Evolutionary conservation across 2,329 filamentous ascomycete genomes (phyloP).

Genomic region (Exophiala lecanii-corni): DNA sequence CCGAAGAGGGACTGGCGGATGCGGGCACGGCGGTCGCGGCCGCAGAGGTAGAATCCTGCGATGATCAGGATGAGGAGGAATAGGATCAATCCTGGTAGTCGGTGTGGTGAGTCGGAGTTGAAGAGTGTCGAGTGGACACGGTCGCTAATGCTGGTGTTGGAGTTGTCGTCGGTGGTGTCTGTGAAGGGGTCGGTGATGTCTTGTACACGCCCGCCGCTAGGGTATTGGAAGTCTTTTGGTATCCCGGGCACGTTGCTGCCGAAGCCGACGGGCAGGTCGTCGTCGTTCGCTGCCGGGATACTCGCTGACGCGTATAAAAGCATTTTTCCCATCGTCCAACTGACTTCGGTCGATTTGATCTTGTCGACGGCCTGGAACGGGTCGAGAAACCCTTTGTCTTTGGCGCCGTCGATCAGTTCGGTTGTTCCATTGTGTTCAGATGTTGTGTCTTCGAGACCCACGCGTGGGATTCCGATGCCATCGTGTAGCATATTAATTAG

Average conservation of each 20-base stretch:
- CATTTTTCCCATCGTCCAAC: constrained; percentile 97
- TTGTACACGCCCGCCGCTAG: constrained; percentile 37
- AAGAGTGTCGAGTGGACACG: constrained; percentile 62
- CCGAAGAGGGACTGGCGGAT: constrained; percentile 51
- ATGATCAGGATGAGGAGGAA: constrained; percentile 69
- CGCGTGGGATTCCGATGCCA: constrained; percentile 85
- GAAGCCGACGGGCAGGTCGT: constrained; percentile 77
- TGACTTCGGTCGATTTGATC: constrained; percentile 85
- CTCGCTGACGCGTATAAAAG: constrained; percentile 90
- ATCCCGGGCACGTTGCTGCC: constrained; percentile 72
- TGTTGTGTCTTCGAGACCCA: constrained; percentile 66
- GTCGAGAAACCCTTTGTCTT: constrained; percentile 71
- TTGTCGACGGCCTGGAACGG: constrained; percentile 92
- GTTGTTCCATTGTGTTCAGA: constrained; percentile 65
- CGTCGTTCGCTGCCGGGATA: constrained; percentile 56
- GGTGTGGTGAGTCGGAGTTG: constrained; percentile 60
- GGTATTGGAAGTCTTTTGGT: constrained; percentile 77
- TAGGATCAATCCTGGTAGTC: constrained; percentile 70
- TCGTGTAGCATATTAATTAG: constrained; percentile 94
- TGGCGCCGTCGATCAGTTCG: constrained; percentile 61
- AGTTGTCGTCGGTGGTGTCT: constrained; percentile 20
- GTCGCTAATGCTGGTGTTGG: constrained; percentile 35
- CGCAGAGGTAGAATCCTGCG: constrained; percentile 68
- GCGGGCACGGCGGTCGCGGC: constrained; percentile 67
- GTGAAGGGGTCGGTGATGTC: constrained; percentile 29